Percentiles rank a stretch among this genome's conserved stretches.
Evolutionary conservation across 73 alveolate species (phyloP).

Genomic region (Paramecium caudatum): DNA sequence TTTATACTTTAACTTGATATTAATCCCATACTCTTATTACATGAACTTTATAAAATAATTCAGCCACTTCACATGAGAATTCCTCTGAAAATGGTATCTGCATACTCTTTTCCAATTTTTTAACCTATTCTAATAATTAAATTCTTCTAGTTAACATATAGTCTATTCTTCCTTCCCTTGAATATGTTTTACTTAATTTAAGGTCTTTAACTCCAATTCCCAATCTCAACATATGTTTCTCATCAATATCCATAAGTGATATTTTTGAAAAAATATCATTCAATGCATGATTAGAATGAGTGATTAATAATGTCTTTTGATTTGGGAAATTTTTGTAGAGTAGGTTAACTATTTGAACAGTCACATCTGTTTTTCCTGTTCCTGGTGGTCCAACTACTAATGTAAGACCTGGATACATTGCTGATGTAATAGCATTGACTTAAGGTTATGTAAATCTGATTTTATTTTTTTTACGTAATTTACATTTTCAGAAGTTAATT

Average conservation of each 20-base stretch:
- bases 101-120: constrained; percentile 72
- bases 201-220: constrained; percentile 89
- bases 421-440: constrained; percentile 88
- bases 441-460: constrained; percentile 88
- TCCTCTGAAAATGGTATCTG: constrained; percentile 77
- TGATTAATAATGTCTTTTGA: constrained; percentile 86
- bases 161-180: constrained; percentile 89
- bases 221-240: constrained; percentile 87
- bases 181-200: constrained; percentile 78
- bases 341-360: constrained; percentile 82
- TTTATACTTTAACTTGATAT: constrained; percentile 39
- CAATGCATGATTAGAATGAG: constrained; percentile 92
- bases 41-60: constrained; percentile 73
- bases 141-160: constrained; percentile 86
- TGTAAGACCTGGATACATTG: constrained; percentile 88
- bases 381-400: constrained; percentile 95
- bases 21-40: constrained; percentile 59
- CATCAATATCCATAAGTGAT: constrained; percentile 83
- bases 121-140: constrained; percentile 78
- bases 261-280: constrained; percentile 91
- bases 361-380: constrained; percentile 87
- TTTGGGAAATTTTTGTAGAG: constrained; percentile 87
- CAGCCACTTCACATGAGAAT: constrained; percentile 83
- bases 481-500: background rate
- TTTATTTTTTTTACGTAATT: constrained; percentile 16